These are phyloP conservation scores for Trypethelium eluteriae DNA, from an alignment of 495 filamentous ascomycete species.

Conservation along the genomic window DNA sequence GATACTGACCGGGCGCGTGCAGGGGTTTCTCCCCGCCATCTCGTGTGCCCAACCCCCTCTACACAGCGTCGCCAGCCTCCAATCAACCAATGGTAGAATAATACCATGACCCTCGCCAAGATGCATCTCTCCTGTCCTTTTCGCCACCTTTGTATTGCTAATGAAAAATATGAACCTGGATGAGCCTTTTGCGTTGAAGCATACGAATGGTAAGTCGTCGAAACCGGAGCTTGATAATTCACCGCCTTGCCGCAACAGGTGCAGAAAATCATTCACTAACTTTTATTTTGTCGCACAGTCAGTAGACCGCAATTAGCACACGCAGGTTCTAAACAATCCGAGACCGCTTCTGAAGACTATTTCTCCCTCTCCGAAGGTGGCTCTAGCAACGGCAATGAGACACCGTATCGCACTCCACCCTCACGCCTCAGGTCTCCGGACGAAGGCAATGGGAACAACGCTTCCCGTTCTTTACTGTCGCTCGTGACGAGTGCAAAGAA, in stretches of 20 bases:
- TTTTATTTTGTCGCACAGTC: slow-evolving; percentile 24
- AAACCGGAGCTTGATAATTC: background rate
- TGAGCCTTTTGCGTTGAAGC: slow-evolving; percentile 16
- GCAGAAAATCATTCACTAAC: background rate
- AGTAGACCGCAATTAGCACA: slow-evolving; percentile 44
- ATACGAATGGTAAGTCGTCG: slow-evolving; percentile 22
- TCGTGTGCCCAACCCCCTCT: background rate
- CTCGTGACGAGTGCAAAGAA: background rate
- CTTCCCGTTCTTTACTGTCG: background rate
- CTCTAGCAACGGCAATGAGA: slow-evolving; percentile 43
- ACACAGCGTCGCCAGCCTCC: background rate
- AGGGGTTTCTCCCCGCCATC: slow-evolving; percentile 1
- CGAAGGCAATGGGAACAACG: slow-evolving; percentile 22
- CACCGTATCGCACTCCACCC: slow-evolving; percentile 42
- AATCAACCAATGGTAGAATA: background rate
- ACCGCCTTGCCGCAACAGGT: background rate
- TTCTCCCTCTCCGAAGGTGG: slow-evolving; percentile 52
- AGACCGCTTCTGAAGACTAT: slow-evolving; percentile 61
- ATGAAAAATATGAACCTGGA: background rate
- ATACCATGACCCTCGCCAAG: background rate
- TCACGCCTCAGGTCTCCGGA: slow-evolving; percentile 29
- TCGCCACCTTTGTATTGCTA: background rate
- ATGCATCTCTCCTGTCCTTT: background rate
- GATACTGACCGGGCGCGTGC: background rate
- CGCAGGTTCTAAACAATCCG: slow-evolving; percentile 50